These are phyloP conservation scores for Paraphysoderma sedebokerense DNA, from an alignment of 371 early-diverging fungal species.

Conservation along the genomic window DNA sequence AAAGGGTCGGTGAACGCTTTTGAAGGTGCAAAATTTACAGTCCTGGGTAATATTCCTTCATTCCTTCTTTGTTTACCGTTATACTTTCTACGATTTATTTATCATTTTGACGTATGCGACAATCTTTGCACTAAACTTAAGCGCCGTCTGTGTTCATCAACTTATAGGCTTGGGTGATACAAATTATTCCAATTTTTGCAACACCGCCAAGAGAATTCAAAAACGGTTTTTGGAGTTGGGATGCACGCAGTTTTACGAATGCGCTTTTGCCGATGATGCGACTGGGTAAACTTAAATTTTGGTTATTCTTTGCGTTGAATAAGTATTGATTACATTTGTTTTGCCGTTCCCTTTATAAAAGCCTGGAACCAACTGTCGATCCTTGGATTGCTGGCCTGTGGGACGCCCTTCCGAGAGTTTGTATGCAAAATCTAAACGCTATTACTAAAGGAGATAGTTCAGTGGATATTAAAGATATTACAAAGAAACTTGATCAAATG, in stretches of 20 bases:
- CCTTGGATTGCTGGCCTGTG: conserved; percentile 84
- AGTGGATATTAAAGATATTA: too few species aligned
- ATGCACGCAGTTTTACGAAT: conserved; percentile 46
- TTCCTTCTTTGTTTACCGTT: neutral
- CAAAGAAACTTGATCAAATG: neutral
- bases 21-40: conserved; percentile 21
- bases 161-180: conserved; percentile 67
- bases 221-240: conserved; percentile 54
- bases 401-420: conserved; percentile 36
- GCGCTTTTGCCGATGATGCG: conserved; percentile 77
- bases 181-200: conserved; percentile 79
- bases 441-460: neutral
- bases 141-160: too few species aligned
- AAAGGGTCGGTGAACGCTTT: conserved; percentile 23
- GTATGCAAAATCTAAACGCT: neutral
- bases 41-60: conserved; percentile 22
- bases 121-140: too few species aligned
- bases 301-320: neutral
- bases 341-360: conserved; percentile 6
- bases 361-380: conserved; percentile 69
- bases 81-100: too few species aligned
- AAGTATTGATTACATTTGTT: neutral
- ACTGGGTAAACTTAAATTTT: conserved; percentile 36
- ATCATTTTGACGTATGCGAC: too few species aligned
- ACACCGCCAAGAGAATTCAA: conserved; percentile 60